A percentile compares a stretch with the other conserved stretches of the same genome.
phyloP scores from a whole-genome alignment of 2,329 filamentous ascomycete species.

The Cryphonectria parasitica region DNA sequence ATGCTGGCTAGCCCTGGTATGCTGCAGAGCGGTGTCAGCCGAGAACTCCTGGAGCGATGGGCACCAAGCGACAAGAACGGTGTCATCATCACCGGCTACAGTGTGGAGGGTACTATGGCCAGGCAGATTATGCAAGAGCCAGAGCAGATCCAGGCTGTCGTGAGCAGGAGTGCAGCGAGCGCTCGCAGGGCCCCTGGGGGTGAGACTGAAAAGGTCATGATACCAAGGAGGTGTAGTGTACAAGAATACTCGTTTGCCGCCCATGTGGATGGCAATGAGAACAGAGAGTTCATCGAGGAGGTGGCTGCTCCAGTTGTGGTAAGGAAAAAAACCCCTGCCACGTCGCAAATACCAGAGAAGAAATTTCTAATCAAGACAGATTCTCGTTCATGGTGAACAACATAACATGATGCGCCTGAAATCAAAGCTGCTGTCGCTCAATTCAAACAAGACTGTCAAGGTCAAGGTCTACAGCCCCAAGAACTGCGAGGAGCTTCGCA shows the following conservation, averaged over 20 bases:
- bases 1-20: conserved; percentile 98
- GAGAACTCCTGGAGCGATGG: conserved; percentile 93
- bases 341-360: too few relatives aligned
- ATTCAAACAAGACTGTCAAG: conserved; percentile 77
- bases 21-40: conserved; percentile 93
- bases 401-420: conserved; percentile 98
- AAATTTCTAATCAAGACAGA: conserved; percentile 52
- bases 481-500: conserved; percentile 93
- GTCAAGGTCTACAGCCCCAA: conserved; percentile 92
- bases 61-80: conserved; percentile 95
- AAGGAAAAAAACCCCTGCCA: conserved; percentile 46
- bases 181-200: conserved; percentile 66
- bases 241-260: conserved; percentile 95
- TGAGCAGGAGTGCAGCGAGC: conserved; percentile 71
- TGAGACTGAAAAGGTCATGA: conserved; percentile 86
- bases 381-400: conserved; percentile 94
- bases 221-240: conserved; percentile 88
- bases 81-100: conserved; percentile 98
- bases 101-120: conserved; percentile 97
- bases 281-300: conserved; percentile 95
- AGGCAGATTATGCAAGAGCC: conserved; percentile 95
- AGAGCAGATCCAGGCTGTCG: conserved; percentile 91
- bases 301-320: conserved; percentile 90
- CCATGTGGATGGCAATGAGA: conserved; percentile 94
- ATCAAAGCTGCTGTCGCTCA: conserved; percentile 91